A percentile compares a stretch with the other conserved stretches of the same genome.
These are phyloP conservation scores for Firmiana major DNA, from an alignment of 345 rosid species.

Conservation along the genomic window DNA sequence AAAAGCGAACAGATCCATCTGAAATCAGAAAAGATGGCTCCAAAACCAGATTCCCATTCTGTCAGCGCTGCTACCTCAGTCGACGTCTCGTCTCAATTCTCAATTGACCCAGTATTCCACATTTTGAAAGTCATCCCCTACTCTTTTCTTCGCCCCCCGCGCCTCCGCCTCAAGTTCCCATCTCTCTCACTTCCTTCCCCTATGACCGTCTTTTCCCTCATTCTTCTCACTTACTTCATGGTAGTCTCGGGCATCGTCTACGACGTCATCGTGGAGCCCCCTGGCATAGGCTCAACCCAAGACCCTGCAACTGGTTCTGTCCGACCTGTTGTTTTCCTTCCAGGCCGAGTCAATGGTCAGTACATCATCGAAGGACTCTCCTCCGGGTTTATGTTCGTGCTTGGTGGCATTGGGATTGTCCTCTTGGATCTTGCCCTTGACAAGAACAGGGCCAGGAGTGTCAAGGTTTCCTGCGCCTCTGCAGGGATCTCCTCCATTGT, in stretches of 20 bases:
- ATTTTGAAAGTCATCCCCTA: conserved; percentile 52
- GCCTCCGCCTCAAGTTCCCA: conserved; percentile 89
- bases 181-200: conserved; percentile 78
- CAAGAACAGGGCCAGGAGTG: conserved; percentile 70
- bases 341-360: conserved; percentile 92
- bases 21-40: background rate
- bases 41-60: conserved; percentile 5
- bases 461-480: conserved; percentile 77
- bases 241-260: conserved; percentile 89
- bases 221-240: conserved; percentile 90
- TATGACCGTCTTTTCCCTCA: conserved; percentile 74
- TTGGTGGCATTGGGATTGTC: conserved; percentile 83
- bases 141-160: conserved; percentile 75
- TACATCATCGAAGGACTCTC: conserved; percentile 97
- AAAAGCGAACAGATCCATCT: background rate
- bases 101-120: conserved; percentile 77
- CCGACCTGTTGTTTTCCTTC: conserved; percentile 82
- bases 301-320: conserved; percentile 81
- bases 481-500: conserved; percentile 72
- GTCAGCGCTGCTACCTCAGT: background rate
- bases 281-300: conserved; percentile 92
- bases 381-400: conserved; percentile 90
- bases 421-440: conserved; percentile 86
- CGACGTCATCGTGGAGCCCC: conserved; percentile 94
- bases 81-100: conserved; percentile 13